phyloP scores from a whole-genome alignment of 148 eudicot genomes.

The Salicornia ramosissima region DNA sequence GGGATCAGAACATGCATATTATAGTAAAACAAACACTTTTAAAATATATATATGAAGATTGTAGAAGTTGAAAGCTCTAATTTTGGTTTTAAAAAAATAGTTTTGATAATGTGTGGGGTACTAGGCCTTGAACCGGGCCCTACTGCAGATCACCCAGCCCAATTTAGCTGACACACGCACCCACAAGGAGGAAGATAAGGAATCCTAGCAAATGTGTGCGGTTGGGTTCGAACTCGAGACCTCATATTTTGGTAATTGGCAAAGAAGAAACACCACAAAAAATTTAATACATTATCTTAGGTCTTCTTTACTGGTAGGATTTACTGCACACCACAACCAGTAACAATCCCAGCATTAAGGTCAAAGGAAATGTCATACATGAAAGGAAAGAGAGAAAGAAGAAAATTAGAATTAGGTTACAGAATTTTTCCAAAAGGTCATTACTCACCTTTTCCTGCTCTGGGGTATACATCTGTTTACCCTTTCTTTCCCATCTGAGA shows the following conservation, averaged over 20 bases:
- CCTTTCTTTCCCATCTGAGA: conserved; percentile 94
- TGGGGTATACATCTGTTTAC: conserved; percentile 83
- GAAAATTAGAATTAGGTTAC: background rate
- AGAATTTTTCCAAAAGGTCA: background rate
- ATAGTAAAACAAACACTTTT: background rate
- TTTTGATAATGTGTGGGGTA: no score
- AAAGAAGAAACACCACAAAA: background rate
- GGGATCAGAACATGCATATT: background rate
- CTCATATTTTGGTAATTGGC: background rate
- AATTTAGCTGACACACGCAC: no score
- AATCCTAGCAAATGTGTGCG: no score
- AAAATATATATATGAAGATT: no score
- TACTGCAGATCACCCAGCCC: no score
- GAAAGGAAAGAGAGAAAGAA: background rate
- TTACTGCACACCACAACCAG: background rate
- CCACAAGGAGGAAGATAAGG: no score
- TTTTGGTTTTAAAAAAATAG: no score
- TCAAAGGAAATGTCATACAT: background rate
- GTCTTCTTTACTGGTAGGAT: background rate
- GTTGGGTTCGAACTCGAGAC: no score
- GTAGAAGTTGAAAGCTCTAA: background rate
- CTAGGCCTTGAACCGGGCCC: no score
- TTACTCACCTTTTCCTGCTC: conserved; percentile 67
- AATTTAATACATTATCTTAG: background rate
- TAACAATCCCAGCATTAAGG: background rate